Evolutionary conservation across 164 flowering plant species (phyloP).

Genomic region (Nelumbo lutea): DNA sequence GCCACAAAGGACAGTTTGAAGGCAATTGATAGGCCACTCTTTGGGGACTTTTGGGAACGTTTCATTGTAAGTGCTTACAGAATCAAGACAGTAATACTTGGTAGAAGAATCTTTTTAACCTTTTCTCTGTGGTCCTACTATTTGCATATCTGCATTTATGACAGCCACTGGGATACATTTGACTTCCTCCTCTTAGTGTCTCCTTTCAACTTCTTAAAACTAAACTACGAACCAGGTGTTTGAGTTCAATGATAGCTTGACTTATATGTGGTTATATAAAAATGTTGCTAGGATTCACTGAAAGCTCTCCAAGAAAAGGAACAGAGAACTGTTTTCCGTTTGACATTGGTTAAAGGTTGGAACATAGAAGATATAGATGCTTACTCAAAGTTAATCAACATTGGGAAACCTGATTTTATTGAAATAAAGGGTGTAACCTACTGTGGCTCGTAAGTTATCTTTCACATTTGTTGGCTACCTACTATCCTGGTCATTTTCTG

Average conservation of each 20-base stretch:
- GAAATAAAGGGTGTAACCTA: conserved; percentile 99
- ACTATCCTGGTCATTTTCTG: neutral
- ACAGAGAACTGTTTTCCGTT: conserved; percentile 88
- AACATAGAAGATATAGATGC: conserved; percentile 91
- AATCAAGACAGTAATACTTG: no score
- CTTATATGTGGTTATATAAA: conserved; percentile 1
- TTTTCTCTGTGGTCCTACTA: no score
- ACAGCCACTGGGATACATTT: no score
- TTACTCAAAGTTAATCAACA: conserved; percentile 59
- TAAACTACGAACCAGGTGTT: neutral
- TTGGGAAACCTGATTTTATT: conserved; percentile 88
- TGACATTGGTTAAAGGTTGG: conserved; percentile 98
- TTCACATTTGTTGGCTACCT: neutral
- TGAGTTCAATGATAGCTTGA: neutral
- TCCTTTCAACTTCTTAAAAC: no score
- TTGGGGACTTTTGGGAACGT: conserved; percentile 98
- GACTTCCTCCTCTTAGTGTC: no score
- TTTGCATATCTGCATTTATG: no score
- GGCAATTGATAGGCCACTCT: conserved; percentile 95
- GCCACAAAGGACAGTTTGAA: conserved; percentile 96
- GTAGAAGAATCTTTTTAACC: no score
- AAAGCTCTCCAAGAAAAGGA: conserved; percentile 74
- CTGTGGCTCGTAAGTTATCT: conserved; percentile 84
- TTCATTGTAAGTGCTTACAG: conserved; percentile 53
- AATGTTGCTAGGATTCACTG: conserved; percentile 64